Conservation (phyloP, 805 yeast genomes). For the Hanseniaspora vineae region DNA sequence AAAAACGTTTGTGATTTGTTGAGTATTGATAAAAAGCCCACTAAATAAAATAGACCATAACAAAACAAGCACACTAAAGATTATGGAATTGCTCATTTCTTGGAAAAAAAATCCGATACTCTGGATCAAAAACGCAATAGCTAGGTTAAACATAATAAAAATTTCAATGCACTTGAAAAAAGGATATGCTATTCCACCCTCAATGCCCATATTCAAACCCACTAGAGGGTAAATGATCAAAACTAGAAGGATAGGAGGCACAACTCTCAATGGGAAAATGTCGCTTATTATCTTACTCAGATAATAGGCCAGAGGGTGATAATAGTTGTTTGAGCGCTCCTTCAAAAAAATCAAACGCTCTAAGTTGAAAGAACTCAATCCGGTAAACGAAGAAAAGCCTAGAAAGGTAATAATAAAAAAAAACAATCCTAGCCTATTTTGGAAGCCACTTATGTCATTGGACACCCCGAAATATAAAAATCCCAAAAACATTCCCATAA, state of each 20-base stretch:
- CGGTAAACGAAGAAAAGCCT: slow-evolving; percentile 89
- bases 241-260: slow-evolving; percentile 80
- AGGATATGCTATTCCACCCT: slow-evolving; percentile 33
- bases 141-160: slow-evolving; percentile 71
- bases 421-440: slow-evolving; percentile 85
- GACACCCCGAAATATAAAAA: slow-evolving; percentile 68
- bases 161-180: slow-evolving; percentile 58
- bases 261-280: slow-evolving; percentile 76
- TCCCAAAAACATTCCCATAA: slow-evolving; percentile 78
- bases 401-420: slow-evolving; percentile 83
- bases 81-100: slow-evolving; percentile 86
- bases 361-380: slow-evolving; percentile 74
- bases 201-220: slow-evolving; percentile 59
- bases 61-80: slow-evolving; percentile 72
- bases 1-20: slow-evolving; percentile 38
- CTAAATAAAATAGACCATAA: slow-evolving; percentile 84
- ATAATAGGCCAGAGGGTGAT: slow-evolving; percentile 77
- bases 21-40: slow-evolving; percentile 83
- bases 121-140: slow-evolving; percentile 73
- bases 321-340: slow-evolving; percentile 90
- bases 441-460: slow-evolving; percentile 92
- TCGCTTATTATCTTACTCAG: slow-evolving; percentile 80
- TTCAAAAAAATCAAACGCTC: slow-evolving; percentile 84
- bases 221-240: slow-evolving; percentile 81
- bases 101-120: slow-evolving; percentile 78